Conservation (phyloP, 139 green algal genomes). For the Closterium sp. region DNA sequence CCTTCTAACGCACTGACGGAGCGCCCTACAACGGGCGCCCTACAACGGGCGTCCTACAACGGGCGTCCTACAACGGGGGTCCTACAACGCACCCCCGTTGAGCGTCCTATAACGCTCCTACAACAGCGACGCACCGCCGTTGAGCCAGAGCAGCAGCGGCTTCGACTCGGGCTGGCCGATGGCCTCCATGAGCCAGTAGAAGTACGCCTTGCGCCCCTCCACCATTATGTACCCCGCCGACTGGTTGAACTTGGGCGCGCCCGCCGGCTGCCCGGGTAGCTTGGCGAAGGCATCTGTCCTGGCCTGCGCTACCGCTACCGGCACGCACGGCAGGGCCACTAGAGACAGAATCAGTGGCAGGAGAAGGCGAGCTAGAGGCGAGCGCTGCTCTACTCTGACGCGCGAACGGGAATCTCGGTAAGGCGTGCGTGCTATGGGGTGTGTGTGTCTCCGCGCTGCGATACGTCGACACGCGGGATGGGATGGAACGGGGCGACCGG, state of each 20-base stretch:
- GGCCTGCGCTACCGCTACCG: background rate
- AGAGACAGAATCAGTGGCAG: background rate
- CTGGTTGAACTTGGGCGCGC: constrained; percentile 21
- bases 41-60: too few species aligned
- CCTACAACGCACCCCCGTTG: background rate
- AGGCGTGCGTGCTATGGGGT: background rate
- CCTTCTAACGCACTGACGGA: too few species aligned
- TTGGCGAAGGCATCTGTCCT: background rate
- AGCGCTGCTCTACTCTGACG: background rate
- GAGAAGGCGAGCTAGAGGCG: background rate
- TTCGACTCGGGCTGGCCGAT: background rate
- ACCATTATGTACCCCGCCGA: constrained; percentile 74
- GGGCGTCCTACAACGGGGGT: background rate
- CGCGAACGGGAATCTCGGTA: background rate
- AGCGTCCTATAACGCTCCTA: background rate
- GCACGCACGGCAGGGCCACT: background rate
- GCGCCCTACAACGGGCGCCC: too few species aligned
- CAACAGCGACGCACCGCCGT: constrained; percentile 34
- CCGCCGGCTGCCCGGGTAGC: background rate
- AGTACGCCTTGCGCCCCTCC: constrained; percentile 60
- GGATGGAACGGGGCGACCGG: background rate
- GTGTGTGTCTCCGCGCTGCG: background rate
- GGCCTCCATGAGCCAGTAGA: constrained; percentile 48
- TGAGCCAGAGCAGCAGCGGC: constrained; percentile 46
- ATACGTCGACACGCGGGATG: background rate